Evolutionary conservation across 116 monocot species (phyloP), one percentile per base, ranked within the genome.

Genomic region (Cymodocea nodosa): DNA sequence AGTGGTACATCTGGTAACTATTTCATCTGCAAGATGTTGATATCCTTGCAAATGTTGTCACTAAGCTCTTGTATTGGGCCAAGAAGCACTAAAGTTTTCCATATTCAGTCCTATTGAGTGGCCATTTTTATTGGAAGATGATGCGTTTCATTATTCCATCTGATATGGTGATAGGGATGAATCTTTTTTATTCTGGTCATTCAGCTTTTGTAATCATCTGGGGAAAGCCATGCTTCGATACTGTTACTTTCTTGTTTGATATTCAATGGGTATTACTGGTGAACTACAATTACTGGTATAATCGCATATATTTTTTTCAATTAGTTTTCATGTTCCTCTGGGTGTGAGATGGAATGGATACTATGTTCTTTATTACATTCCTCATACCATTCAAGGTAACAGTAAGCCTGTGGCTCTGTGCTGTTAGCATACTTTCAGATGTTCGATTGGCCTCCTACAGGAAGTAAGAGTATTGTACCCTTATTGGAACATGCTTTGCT

Each of bases 331-430:
- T 80, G 70, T 73, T 70, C 71, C 61, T 70, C 68, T 77, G 79
- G 71, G 73, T 76, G 70, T 80, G 65, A 68, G 78, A 72, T 56
- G 82, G 82, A 81, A 79, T 56, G 54, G 63, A 25, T 79, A 64
- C 75, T 84, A 65, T 78, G 76, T 64, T 77, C 65, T 35, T 73
- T 79, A 71, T 73, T 83, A 78, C 78, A 74, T 84, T 78, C 78
- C 67, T 80, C 72, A 70, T 83, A 73, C 67, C 59, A 36, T 71
- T 76, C 76, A 60, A 50, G 76, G 66, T 68, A 71, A 80, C 71
- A 81, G 79, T 91, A 84, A 84, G 84, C 69, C 44, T 79, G 35
- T 30, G 30, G 30, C 30, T 30, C 3, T 30, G 30, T 67, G 35
- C 35, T 62, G 50, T 25, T 40, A 17, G 35, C 25, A 25, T 24